phyloP scores from a whole-genome alignment of 768 basidiomycete genomes.

The Peribolospora baueri region DNA sequence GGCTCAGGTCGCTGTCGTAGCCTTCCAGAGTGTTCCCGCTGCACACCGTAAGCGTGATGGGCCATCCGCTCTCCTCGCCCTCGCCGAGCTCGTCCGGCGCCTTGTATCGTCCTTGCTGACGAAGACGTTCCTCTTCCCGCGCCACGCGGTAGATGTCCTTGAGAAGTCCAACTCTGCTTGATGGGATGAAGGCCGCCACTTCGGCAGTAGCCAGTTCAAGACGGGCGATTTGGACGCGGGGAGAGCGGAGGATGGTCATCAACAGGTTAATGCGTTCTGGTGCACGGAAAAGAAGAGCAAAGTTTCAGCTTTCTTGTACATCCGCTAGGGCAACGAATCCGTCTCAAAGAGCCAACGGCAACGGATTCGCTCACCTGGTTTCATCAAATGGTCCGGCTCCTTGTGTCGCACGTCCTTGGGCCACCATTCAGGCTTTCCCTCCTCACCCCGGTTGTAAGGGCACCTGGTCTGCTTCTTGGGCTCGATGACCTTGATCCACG shows the following conservation, averaged over 20 bases:
- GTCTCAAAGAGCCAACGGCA: not conserved
- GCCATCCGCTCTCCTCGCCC: not conserved
- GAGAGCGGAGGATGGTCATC: constrained; percentile 16
- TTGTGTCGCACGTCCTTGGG: constrained; percentile 20
- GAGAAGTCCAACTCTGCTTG: constrained; percentile 16
- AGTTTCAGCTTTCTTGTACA: not conserved
- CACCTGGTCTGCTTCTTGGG: constrained; percentile 22
- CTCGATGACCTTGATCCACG: constrained; percentile 25
- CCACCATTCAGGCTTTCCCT: constrained; percentile 22
- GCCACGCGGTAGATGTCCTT: constrained; percentile 20
- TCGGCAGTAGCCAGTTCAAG: constrained; percentile 20
- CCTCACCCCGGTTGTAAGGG: constrained; percentile 23
- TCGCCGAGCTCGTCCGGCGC: too few relatives aligned
- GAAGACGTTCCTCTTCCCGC: constrained; percentile 18
- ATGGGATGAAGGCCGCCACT: constrained; percentile 16
- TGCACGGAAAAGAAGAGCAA: not conserved
- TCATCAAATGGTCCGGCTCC: constrained; percentile 23
- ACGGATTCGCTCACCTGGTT: constrained; percentile 17
- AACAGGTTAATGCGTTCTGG: constrained; percentile 20
- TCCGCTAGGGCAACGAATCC: too few relatives aligned
- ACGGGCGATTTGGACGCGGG: constrained; percentile 14
- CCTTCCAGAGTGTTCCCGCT: not conserved
- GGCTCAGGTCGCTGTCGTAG: too few relatives aligned
- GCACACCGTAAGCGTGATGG: not conserved
- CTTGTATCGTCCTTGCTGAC: not conserved